A percentile compares a stretch with the other conserved stretches of the same genome.
Evolutionary conservation across 2,329 filamentous ascomycete genomes (phyloP).

Genomic region (Dactylellina sp.): DNA sequence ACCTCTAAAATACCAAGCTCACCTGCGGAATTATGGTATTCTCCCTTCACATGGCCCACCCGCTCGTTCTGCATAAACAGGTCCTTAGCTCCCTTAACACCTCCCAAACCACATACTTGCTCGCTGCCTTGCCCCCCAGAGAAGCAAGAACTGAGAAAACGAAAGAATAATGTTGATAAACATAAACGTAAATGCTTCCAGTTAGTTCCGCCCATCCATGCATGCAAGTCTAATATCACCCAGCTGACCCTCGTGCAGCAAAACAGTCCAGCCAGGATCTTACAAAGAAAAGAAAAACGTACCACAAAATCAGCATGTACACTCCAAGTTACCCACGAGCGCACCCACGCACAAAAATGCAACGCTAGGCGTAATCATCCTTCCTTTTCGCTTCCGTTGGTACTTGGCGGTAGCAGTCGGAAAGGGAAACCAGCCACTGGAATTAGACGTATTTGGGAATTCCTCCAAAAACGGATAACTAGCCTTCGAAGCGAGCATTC

Average conservation of each 20-base stretch:
- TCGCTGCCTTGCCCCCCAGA: too few species aligned
- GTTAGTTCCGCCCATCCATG: slow-evolving; percentile 11
- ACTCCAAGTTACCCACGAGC: slow-evolving; percentile 14
- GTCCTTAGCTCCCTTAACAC: too few species aligned
- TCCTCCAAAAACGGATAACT: slow-evolving; percentile 59
- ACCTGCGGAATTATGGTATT: too few species aligned
- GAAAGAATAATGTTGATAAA: too few species aligned
- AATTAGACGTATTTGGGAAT: slow-evolving; percentile 65
- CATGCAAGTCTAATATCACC: slow-evolving; percentile 48
- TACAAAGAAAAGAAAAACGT: too few species aligned
- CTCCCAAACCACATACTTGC: too few species aligned
- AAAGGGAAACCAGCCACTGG: slow-evolving; percentile 59
- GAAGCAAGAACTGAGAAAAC: too few species aligned
- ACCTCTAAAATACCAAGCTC: slow-evolving; percentile 4
- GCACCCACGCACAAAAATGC: slow-evolving; percentile 59
- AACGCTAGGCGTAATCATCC: slow-evolving; percentile 61
- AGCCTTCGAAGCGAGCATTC: not conserved
- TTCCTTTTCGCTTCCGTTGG: not conserved
- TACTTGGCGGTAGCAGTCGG: not conserved
- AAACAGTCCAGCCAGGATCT: slow-evolving; percentile 19
- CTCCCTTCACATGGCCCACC: too few species aligned
- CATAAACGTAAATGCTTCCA: too few species aligned
- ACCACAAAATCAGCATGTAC: slow-evolving; percentile 27
- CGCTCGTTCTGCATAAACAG: too few species aligned
- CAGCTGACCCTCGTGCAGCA: slow-evolving; percentile 57